Percentiles rank a stretch among this genome's conserved stretches.
These are phyloP conservation scores for Candida rishiriensis DNA, from an alignment of 805 yeast genomes.

Conservation along the genomic window DNA sequence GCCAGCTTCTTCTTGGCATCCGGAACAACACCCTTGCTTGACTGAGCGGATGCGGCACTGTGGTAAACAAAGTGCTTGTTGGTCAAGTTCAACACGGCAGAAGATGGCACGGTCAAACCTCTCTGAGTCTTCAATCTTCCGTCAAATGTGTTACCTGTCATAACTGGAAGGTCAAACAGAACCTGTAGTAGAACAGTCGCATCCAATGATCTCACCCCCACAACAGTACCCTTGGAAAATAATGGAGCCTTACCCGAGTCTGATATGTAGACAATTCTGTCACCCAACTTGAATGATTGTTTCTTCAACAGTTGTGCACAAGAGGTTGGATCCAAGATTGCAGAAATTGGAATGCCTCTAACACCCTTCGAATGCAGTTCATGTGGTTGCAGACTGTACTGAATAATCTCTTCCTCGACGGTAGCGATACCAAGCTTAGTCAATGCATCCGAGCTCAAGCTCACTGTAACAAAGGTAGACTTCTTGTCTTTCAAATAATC, in stretches of 20 bases:
- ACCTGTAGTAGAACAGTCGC: conserved; percentile 66
- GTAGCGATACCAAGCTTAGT: conserved; percentile 59
- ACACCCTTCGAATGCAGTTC: conserved; percentile 50
- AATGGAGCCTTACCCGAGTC: conserved; percentile 87
- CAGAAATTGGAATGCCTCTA: conserved; percentile 79
- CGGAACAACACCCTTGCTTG: conserved; percentile 23
- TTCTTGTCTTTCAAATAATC: conserved; percentile 47
- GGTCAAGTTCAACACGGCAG: conserved; percentile 74
- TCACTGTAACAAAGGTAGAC: conserved; percentile 51
- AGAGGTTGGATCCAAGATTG: conserved; percentile 69
- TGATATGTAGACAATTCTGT: conserved; percentile 79
- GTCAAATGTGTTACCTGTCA: conserved; percentile 78
- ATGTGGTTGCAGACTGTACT: conserved; percentile 41
- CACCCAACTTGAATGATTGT: conserved; percentile 83
- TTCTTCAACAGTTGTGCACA: conserved; percentile 67
- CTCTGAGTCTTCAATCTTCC: conserved; percentile 75
- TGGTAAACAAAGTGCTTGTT: conserved; percentile 72
- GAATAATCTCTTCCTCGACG: conserved; percentile 58
- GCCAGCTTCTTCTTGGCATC: conserved; percentile 16
- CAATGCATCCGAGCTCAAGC: conserved; percentile 74
- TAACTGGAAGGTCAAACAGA: conserved; percentile 75
- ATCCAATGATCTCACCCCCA: conserved; percentile 55
- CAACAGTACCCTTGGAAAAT: conserved; percentile 86
- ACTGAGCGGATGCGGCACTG: conserved; percentile 54
- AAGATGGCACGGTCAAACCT: conserved; percentile 79